Evolutionary conservation across 2,329 filamentous ascomycete genomes (phyloP).

Genomic region (Chaetomium sp.): DNA sequence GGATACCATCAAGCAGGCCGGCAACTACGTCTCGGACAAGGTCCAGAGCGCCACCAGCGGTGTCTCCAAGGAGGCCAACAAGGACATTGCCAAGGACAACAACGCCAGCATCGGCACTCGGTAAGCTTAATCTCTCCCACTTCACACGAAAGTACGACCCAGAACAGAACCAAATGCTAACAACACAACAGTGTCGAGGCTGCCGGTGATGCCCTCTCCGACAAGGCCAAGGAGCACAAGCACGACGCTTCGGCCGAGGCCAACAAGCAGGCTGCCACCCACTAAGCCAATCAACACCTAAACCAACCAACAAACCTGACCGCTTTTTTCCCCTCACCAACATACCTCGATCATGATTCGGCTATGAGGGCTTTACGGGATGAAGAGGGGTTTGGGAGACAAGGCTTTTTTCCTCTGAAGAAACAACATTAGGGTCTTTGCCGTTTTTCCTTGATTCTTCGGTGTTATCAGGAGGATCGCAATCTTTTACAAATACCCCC

Average conservation of each 20-base stretch:
- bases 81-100: constrained; percentile 42
- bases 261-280: constrained; percentile 34
- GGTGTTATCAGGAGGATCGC: not conserved
- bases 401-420: not conserved
- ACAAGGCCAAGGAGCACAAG: constrained; percentile 30
- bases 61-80: constrained; percentile 16
- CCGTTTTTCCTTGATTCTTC: too few species aligned
- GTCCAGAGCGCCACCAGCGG: constrained; percentile 29
- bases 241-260: constrained; percentile 31
- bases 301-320: not conserved
- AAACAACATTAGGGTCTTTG: too few species aligned
- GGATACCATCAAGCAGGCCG: constrained; percentile 44
- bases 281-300: constrained; percentile 26
- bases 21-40: constrained; percentile 55
- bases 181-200: constrained; percentile 24
- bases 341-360: not conserved
- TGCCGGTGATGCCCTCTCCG: constrained; percentile 29
- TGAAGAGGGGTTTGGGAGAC: not conserved
- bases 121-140: constrained; percentile 23
- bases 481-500: constrained; percentile 2
- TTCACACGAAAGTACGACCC: too few species aligned
- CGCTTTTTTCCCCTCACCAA: not conserved
- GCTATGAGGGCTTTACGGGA: constrained; percentile 3
- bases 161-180: constrained; percentile 2
- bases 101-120: constrained; percentile 42